Conservation (phyloP, 352 stramenopile species). For the Phytopythium ostracodes region DNA sequence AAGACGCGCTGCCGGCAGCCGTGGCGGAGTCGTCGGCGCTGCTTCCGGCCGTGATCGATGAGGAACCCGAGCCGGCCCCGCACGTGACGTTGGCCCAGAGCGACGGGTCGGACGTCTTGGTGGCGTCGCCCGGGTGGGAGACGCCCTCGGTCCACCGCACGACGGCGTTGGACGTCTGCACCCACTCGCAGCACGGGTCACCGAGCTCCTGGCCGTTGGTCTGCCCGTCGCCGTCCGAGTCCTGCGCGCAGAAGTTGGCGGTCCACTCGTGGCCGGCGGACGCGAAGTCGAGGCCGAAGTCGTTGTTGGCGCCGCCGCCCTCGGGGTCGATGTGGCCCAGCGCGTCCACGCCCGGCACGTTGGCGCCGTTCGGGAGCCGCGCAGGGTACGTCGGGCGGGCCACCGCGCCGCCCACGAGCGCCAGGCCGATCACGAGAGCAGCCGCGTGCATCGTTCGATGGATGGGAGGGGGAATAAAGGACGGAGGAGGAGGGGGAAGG, state of each 20-base stretch:
- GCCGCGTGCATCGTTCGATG: neutral
- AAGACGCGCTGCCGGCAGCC: neutral
- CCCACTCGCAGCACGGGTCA: conserved; percentile 76
- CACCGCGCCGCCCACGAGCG: conserved; percentile 9
- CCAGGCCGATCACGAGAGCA: neutral
- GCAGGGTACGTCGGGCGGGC: conserved; percentile 21
- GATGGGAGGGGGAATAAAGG: neutral
- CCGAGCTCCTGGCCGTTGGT: conserved; percentile 86
- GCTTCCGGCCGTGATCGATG: neutral
- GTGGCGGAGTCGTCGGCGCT: conserved; percentile 9
- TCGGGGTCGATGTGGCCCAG: conserved; percentile 27
- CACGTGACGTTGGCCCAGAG: conserved; percentile 31
- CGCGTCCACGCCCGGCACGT: conserved; percentile 24
- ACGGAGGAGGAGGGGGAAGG: neutral
- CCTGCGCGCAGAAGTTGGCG: conserved; percentile 43
- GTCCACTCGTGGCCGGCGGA: conserved; percentile 28
- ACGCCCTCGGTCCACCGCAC: conserved; percentile 20
- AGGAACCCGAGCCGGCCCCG: neutral
- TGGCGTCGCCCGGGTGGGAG: conserved; percentile 28
- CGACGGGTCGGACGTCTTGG: conserved; percentile 19
- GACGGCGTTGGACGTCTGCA: conserved; percentile 19
- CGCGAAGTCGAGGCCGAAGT: conserved; percentile 46
- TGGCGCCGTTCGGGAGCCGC: conserved; percentile 26
- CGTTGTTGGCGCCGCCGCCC: conserved; percentile 29
- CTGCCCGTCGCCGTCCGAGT: conserved; percentile 75